phyloP scores from a whole-genome alignment of 2,329 filamentous ascomycete genomes.

The Celoporthe dispersa region DNA sequence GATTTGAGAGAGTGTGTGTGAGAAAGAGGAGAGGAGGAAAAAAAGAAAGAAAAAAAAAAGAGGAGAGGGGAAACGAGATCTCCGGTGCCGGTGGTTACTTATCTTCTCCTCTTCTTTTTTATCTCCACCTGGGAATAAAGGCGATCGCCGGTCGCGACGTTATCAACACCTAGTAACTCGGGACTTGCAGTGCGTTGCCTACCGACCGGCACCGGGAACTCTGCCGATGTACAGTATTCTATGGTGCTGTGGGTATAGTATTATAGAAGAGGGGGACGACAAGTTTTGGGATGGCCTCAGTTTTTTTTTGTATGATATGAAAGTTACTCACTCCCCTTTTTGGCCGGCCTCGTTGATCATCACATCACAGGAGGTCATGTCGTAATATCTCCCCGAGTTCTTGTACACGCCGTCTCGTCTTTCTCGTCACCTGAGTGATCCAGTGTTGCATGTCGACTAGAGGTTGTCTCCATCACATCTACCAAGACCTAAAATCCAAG shows the following conservation, averaged over 20 bases:
- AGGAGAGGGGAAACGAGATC: background rate
- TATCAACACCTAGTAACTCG: background rate
- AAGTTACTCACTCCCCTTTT: background rate
- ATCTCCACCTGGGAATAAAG: background rate
- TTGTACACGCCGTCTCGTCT: background rate
- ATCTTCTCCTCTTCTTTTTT: background rate
- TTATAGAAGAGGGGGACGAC: background rate
- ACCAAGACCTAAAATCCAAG: background rate
- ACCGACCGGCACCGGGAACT: conserved; percentile 8
- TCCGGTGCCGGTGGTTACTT: background rate
- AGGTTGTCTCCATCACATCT: background rate
- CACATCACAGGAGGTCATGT: background rate
- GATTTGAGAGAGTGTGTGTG: background rate
- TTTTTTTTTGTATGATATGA: background rate
- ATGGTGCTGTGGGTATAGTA: background rate
- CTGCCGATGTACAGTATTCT: background rate
- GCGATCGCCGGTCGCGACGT: conserved; percentile 13
- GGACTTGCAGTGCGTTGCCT: background rate
- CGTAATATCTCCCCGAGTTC: background rate
- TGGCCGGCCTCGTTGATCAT: background rate
- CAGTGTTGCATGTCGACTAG: no score
- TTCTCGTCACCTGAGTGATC: background rate
- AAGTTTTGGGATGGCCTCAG: background rate
- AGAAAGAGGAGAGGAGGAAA: no score
- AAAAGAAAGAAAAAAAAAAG: no score